Evolutionary conservation across 2,329 filamentous ascomycete species (phyloP), one percentile per base, ranked within the genome.

Genomic region (Cytospora schulzeri): DNA sequence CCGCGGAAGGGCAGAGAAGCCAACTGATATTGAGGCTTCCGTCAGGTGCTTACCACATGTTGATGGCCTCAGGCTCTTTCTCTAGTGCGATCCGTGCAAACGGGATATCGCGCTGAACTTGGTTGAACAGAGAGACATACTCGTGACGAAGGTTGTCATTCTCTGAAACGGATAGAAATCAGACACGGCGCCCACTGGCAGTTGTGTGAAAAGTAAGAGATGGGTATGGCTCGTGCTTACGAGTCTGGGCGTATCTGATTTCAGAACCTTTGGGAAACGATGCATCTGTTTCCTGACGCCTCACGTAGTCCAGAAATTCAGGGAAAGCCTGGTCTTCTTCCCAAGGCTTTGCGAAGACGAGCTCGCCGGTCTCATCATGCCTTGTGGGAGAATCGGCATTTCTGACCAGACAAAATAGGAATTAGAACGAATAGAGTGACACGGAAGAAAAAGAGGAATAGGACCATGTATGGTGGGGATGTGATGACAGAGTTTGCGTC

Each of bases 71-170:
- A 0, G 91, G 89, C 0, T 77, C 72, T 57, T 83, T 80, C 48
- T 84, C 79, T 0, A 94, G 83, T 0, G 91, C 91, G 66, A 92
- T 87, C 31, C 88, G 84, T 0, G 91, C 91, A 73, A 91, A 95
- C 1, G 89, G 83, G 55, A 94, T 87, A 62, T 84, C 83, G 3
- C 75, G 75, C 14, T 87, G 88, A 0, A 92, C 85, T 69, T 91
- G 83, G 0, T 78, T 71, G 72, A 88, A 87, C 2, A 95, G 81
- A 0, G 80, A 70, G 0, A 78, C 68, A 73, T 93, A 95, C 75
- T 95, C 92, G 65, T 87, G 81, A 2, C 88, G 85, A 24, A 95
- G 82, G 71, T 94, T 95, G 74, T 94, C 90, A 73, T 95, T 93
- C 79, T 95, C 88, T 88, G 64, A 67, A 38, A 64, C 51, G 45